Evolutionary conservation across 352 stramenopile genomes (phyloP), one percentile per base, ranked within the genome.

Genomic region (Pythium aquatile): DNA sequence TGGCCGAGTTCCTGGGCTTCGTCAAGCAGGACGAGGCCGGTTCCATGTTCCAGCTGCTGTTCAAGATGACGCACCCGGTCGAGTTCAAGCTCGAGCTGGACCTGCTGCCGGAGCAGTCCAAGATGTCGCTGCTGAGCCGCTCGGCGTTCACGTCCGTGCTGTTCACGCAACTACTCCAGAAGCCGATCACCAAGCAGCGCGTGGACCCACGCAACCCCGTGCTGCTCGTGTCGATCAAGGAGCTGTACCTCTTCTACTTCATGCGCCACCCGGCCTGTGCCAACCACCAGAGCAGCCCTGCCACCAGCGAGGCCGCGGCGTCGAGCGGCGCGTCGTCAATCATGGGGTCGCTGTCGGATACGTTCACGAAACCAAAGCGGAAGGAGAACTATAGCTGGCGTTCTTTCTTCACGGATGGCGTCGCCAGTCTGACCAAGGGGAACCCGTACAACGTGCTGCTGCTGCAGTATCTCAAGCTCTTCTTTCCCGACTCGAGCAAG

Each of bases 401-500:
- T 5, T 74, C 81, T 48, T 96, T 91, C 63, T 74, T 78, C 54
- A 77, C 72, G 33, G 81, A 94, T 24, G 87, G 87, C 20, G 68
- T 94, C 24, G 66, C 58, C 5, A 81, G 81, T 4, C 61, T 96
- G 30, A 89, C 82, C 5, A 72, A 74, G 29, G 84, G 83, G 5
- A 91, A 93, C 59, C 84, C 87, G 53, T 96, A 94, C 72, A 94
- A 93, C 47, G 85, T 94, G 35, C 72, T 96, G 16, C 62, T 94
- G 51, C 65, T 94, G 40, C 82, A 93, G 62, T 96, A 96, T 61
- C 70, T 96, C 30, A 69, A 79, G 14, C 74, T 78, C n/a, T 96
- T 94, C 56, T 71, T 94, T 33, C 84, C 85, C 1, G 83, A 92
- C 62, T 88, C 64, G 20, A 78, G 58, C 32, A 74, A 74, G 44